Conservation (phyloP, 1,284 basidiomycete genomes). For the Cutaneotrichosporon spelunceum region DNA sequence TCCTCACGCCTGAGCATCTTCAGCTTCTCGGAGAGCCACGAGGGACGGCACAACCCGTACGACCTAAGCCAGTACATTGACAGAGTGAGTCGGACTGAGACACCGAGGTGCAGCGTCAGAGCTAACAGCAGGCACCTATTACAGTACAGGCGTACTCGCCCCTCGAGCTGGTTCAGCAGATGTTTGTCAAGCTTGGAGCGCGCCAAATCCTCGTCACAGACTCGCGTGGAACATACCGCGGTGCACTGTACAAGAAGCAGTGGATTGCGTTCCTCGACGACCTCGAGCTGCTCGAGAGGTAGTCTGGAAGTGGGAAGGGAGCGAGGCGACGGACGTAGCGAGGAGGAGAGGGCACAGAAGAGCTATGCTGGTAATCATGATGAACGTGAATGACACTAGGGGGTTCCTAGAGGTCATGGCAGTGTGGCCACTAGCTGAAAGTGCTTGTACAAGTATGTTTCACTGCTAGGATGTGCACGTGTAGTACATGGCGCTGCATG, state of each 20-base stretch:
- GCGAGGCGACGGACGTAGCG: background rate
- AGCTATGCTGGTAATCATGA: background rate
- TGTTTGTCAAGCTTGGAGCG: conserved; percentile 89
- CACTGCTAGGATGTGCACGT: too few relatives aligned
- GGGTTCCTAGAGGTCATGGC: background rate
- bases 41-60: conserved; percentile 60
- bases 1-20: conserved; percentile 37
- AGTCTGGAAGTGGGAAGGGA: background rate
- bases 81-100: conserved; percentile 56
- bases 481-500: too few relatives aligned
- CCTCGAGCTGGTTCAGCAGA: conserved; percentile 81
- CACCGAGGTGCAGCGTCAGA: background rate
- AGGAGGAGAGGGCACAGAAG: background rate
- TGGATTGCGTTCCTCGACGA: conserved; percentile 79
- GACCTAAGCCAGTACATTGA: conserved; percentile 89
- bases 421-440: too few relatives aligned
- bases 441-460: too few relatives aligned
- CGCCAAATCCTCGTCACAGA: conserved; percentile 83
- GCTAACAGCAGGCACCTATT: conserved; percentile 65
- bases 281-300: conserved; percentile 54
- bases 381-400: background rate
- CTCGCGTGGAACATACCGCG: conserved; percentile 76
- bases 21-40: conserved; percentile 43
- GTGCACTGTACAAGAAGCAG: conserved; percentile 87
- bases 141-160: conserved; percentile 78